Evolutionary conservation across 1,284 basidiomycete species (phyloP).

Genomic region (Pyrrhoderma lamaoense): DNA sequence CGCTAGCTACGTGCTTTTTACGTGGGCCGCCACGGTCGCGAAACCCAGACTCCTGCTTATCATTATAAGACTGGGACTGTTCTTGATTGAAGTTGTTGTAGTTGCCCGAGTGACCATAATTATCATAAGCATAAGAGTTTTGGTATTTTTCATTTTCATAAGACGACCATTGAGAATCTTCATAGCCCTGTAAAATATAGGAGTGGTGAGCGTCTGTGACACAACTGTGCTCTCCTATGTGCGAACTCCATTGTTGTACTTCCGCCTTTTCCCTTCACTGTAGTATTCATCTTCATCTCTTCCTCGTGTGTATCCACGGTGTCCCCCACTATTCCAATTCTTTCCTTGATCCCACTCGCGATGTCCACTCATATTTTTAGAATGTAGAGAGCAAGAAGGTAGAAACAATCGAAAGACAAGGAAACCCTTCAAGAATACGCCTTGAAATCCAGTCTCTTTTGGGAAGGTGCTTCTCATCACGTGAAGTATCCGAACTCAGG

Average conservation of each 20-base stretch:
- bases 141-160: constrained; percentile 31
- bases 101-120: constrained; percentile 26
- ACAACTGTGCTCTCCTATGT: constrained; percentile 16
- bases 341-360: constrained; percentile 79
- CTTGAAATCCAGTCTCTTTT: too few species aligned
- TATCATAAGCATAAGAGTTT: constrained; percentile 25
- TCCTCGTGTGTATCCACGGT: constrained; percentile 36
- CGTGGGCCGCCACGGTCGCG: constrained; percentile 29
- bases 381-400: too few species aligned
- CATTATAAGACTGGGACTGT: constrained; percentile 6
- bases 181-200: constrained; percentile 38
- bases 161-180: constrained; percentile 34
- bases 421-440: too few species aligned
- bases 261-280: constrained; percentile 66
- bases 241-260: constrained; percentile 66
- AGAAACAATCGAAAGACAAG: too few species aligned
- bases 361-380: constrained; percentile 56
- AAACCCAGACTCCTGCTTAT: constrained; percentile 34
- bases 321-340: constrained; percentile 40
- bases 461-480: too few species aligned
- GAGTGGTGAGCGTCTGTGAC: constrained; percentile 17
- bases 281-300: constrained; percentile 36
- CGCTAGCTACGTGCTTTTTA: constrained; percentile 69
- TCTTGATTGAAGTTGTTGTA: constrained; percentile 28
- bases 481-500: too few species aligned